A percentile compares a stretch with the other conserved stretches of the same genome.
phyloP scores from a whole-genome alignment of 768 basidiomycete genomes.

The Lyophyllum atratum region DNA sequence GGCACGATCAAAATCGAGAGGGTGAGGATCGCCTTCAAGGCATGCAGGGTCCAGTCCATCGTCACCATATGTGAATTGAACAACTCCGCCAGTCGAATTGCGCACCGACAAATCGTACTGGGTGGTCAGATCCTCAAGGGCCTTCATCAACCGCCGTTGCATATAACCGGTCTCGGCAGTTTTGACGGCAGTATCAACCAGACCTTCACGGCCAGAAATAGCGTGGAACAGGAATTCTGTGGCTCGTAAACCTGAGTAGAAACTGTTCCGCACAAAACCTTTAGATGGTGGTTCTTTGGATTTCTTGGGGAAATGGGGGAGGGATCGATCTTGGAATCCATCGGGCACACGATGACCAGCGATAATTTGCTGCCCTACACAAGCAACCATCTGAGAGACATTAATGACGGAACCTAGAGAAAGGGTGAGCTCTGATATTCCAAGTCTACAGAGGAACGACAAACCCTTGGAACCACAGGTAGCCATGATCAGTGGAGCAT shows the following conservation, averaged over 20 bases:
- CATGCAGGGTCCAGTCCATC: constrained; percentile 97
- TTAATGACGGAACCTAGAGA: constrained; percentile 90
- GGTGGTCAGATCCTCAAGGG: constrained; percentile 93
- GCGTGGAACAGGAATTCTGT: constrained; percentile 99
- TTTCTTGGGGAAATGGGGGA: constrained; percentile 99
- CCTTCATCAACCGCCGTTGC: constrained; percentile 99
- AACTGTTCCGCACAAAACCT: constrained; percentile 97
- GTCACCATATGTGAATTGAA: constrained; percentile 96
- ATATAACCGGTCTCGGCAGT: constrained; percentile 99
- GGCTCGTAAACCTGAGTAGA: constrained; percentile 87
- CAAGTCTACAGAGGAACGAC: neutral
- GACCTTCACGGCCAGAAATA: constrained; percentile 96
- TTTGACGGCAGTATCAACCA: constrained; percentile 99
- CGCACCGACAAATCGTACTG: constrained; percentile 96
- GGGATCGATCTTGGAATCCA: constrained; percentile 97
- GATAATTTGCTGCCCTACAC: constrained; percentile 99
- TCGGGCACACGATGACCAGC: constrained; percentile 97
- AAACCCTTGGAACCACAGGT: constrained; percentile 98
- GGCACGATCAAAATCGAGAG: constrained; percentile 85
- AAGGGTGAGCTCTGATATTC: neutral
- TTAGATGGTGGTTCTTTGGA: constrained; percentile 95
- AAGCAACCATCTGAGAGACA: constrained; percentile 99
- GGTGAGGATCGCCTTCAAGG: constrained; percentile 93
- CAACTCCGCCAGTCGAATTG: constrained; percentile 91
- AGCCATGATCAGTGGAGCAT: constrained; percentile 98